Evolutionary conservation across 116 monocot species (phyloP), one percentile per base, ranked within the genome.

Genomic region (Papilionanthe hybrid): DNA sequence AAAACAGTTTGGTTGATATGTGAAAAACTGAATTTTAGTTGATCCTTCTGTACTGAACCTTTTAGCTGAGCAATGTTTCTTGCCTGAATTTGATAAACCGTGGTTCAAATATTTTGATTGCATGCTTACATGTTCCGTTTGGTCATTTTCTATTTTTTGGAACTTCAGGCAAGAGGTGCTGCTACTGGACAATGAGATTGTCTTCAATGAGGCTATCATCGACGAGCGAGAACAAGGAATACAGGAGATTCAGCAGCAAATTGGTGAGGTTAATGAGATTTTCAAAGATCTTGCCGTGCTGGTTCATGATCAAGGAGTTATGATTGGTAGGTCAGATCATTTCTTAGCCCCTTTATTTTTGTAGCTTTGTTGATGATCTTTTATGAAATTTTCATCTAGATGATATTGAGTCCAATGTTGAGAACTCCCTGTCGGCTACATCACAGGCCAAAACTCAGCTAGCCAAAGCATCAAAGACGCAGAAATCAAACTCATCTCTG

Each of bases 251-350:
- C 87, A 87, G 75, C 84, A 87, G 28, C 87, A 87, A 75, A 87
- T 87, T 32, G 78, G 81, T 72, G 84, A 87, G 74, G 87, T 87
- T 43, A 84, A 81, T 60, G 87, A 84, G 66, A 87, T 87, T 9
- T 87, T 87, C 60, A 87, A 84, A 75, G 87, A 87, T 48, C 88
- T 88, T 77, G 88, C 82, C 11, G 88, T 88, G 5, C 67, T 88
- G 55, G 82, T 88, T 72, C 85, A 88, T 63, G 82, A 80, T 75
- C 85, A 85, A 82, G 88, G 88, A 66, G 28, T 44, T 45, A 79
- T 79, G 77, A 85, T 88, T 79, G 87, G 87, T 87, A 81, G 72
- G 76, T 17, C 53, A 53, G 13, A 53, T 76, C 29, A 41, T 30
- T 79, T 28, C 41, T 37, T 19, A 53, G 45, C 45, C 10, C 8